Conservation (phyloP, 2,329 filamentous ascomycete species). For the Lasiodiplodia sp. region DNA sequence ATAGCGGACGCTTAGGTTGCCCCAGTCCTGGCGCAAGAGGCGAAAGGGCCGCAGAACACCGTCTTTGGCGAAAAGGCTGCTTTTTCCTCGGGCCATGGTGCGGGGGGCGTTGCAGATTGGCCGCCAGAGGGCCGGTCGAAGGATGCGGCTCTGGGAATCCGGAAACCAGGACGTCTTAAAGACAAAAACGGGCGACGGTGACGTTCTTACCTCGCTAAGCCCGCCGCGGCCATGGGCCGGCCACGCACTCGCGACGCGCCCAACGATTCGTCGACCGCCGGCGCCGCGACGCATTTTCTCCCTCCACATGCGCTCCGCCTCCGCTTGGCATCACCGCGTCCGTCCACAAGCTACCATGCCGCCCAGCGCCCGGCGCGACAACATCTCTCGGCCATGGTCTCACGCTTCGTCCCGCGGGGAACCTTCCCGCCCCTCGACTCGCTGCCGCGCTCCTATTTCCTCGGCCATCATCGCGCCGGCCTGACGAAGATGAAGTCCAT, state of each 20-base stretch:
- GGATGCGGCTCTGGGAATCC: slow-evolving; percentile 1
- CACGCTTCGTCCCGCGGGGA: slow-evolving; percentile 74
- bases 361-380: background rate
- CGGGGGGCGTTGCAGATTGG: background rate
- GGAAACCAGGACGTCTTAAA: background rate
- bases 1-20: slow-evolving; percentile 41
- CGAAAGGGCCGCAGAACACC: slow-evolving; percentile 42
- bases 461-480: slow-evolving; percentile 89
- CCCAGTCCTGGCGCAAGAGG: slow-evolving; percentile 42
- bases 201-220: slow-evolving; percentile 8
- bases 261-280: slow-evolving; percentile 3
- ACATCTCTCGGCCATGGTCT: slow-evolving; percentile 37
- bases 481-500: slow-evolving; percentile 82
- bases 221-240: background rate
- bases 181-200: slow-evolving; percentile 2
- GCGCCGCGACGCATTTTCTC: background rate
- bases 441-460: slow-evolving; percentile 88
- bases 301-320: background rate
- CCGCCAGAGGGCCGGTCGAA: background rate
- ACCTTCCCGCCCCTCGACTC: slow-evolving; percentile 76
- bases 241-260: background rate
- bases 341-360: slow-evolving; percentile 11
- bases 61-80: slow-evolving; percentile 33
- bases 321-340: background rate
- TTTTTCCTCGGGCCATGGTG: slow-evolving; percentile 18